Evolutionary conservation across 768 basidiomycete species (phyloP).

Genomic region (Hebeloma cylindrosporum): DNA sequence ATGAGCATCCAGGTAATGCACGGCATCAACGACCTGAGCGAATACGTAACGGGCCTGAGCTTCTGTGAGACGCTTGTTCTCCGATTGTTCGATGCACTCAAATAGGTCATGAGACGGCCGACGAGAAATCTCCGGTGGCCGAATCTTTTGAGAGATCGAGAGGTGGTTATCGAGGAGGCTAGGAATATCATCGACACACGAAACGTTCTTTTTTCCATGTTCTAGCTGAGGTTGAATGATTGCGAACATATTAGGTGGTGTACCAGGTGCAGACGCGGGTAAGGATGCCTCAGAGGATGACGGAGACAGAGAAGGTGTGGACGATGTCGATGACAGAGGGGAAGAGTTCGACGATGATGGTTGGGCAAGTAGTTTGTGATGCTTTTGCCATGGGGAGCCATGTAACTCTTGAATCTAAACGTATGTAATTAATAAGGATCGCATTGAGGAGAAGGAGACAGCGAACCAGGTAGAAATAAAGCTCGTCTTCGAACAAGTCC

Average conservation of each 20-base stretch:
- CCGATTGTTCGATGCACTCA: slow-evolving; percentile 90
- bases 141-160: slow-evolving; percentile 16
- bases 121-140: slow-evolving; percentile 51
- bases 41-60: slow-evolving; percentile 80
- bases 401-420: slow-evolving; percentile 87
- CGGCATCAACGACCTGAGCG: slow-evolving; percentile 83
- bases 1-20: slow-evolving; percentile 73
- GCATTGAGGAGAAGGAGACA: slow-evolving; percentile 1
- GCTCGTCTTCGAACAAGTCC: slow-evolving; percentile 79
- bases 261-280: slow-evolving; percentile 27
- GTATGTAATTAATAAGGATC: slow-evolving; percentile 7
- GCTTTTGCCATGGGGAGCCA: slow-evolving; percentile 81
- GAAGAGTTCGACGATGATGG: slow-evolving; percentile 18
- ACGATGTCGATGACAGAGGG: slow-evolving; percentile 26
- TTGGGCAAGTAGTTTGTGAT: slow-evolving; percentile 30
- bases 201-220: slow-evolving; percentile 1
- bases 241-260: slow-evolving; percentile 25
- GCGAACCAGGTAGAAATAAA: slow-evolving; percentile 86
- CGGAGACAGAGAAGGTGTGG: slow-evolving; percentile 58
- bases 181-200: slow-evolving; percentile 17
- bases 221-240: slow-evolving; percentile 18
- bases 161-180: slow-evolving; percentile 22
- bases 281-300: slow-evolving; percentile 32
- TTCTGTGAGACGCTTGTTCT: slow-evolving; percentile 77
- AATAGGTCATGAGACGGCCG: slow-evolving; percentile 90